Base-by-base conservation (phyloP, 2,329 filamentous ascomycete genomes). In the Coniochaeta sp. region DNA sequence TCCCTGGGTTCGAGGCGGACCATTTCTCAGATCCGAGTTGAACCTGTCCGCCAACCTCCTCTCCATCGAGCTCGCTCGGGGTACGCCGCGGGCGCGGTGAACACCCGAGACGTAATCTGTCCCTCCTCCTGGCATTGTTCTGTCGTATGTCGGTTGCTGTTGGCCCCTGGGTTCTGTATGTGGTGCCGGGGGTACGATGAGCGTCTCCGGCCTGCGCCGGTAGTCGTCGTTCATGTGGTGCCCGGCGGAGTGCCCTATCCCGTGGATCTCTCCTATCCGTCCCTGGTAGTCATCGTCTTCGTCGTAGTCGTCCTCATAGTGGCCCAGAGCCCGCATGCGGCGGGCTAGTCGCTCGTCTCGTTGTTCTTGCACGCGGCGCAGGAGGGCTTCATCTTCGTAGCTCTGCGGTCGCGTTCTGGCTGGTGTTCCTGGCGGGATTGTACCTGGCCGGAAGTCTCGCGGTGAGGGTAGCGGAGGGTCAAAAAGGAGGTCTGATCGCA, bases 151-250 rank as follows among this genome's bases (percentile, higher is more conserved):
- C 9, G 48, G 12, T 55, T 55, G 68, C 18, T 61, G 45, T 28
- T n/a, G 26, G n/a, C 26, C 45, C 28, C 24, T 28, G n/a, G 45
- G 28, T 48, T 28, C 45, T 12, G 45, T 31, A 26, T 48, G 62
- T 1, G 64, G 62, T 5, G 63, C 61, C 28, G 63, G 64, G n/a
- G 69, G 70, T 22, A 69, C 61, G 27, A 67, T 58, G 12, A 68
- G 61, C 3, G 63, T 66, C 20, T 68, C 68, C 13, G 69, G 63
- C 38, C 69, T 62, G 50, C 69, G 67, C 46, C 72, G 66, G 54
- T 81, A 84, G 54, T 81, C 72, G 26, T 85, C 79, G 53, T 83
- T 83, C 74, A 83, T 76, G 59, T 82, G 80, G 58, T 85, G 80
- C 13, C 70, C 73, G 1, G 72, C 71, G 12, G 75, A 69, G 54